Percentiles rank a stretch among this genome's conserved stretches.
Evolutionary conservation across 2,329 filamentous ascomycete species (phyloP).

Genomic region (Hortaea werneckii): DNA sequence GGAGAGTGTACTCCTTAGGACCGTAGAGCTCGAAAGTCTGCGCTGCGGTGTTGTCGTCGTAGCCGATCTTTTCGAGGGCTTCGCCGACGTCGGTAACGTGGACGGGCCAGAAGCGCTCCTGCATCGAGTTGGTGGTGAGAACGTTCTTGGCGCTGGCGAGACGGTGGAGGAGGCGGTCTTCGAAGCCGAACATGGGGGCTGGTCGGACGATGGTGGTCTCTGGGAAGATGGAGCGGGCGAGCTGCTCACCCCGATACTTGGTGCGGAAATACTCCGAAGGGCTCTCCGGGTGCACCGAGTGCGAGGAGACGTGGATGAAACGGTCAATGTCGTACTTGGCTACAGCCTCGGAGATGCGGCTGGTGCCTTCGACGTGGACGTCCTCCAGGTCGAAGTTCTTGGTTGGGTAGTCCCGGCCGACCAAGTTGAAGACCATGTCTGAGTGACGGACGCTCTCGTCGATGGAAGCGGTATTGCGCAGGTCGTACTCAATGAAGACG

Average conservation of each 20-base stretch:
- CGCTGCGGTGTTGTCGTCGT: slow-evolving; percentile 79
- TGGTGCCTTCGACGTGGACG: slow-evolving; percentile 83
- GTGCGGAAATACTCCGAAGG: slow-evolving; percentile 82
- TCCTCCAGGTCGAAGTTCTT: slow-evolving; percentile 96
- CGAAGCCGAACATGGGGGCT: slow-evolving; percentile 86
- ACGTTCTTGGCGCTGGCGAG: slow-evolving; percentile 72
- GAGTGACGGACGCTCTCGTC: slow-evolving; percentile 95
- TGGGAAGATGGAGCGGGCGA: slow-evolving; percentile 81
- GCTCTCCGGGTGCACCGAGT: slow-evolving; percentile 75
- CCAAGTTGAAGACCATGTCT: slow-evolving; percentile 92
- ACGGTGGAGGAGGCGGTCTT: slow-evolving; percentile 82
- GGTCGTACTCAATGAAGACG: slow-evolving; percentile 86
- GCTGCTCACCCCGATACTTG: slow-evolving; percentile 75
- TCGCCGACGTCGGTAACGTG: slow-evolving; percentile 86
- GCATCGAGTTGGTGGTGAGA: slow-evolving; percentile 86
- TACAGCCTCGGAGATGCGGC: slow-evolving; percentile 85
- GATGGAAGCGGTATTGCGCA: slow-evolving; percentile 88
- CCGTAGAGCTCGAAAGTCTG: slow-evolving; percentile 94
- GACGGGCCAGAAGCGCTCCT: slow-evolving; percentile 81
- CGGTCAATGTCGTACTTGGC: slow-evolving; percentile 98
- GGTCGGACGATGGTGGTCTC: slow-evolving; percentile 96
- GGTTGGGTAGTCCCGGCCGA: slow-evolving; percentile 90
- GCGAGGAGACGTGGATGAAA: slow-evolving; percentile 92
- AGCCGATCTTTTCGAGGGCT: slow-evolving; percentile 80
- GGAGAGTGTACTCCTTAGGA: slow-evolving; percentile 82